These are phyloP conservation scores for Boletales sp. DNA, from an alignment of 768 basidiomycete species.

Conservation along the genomic window DNA sequence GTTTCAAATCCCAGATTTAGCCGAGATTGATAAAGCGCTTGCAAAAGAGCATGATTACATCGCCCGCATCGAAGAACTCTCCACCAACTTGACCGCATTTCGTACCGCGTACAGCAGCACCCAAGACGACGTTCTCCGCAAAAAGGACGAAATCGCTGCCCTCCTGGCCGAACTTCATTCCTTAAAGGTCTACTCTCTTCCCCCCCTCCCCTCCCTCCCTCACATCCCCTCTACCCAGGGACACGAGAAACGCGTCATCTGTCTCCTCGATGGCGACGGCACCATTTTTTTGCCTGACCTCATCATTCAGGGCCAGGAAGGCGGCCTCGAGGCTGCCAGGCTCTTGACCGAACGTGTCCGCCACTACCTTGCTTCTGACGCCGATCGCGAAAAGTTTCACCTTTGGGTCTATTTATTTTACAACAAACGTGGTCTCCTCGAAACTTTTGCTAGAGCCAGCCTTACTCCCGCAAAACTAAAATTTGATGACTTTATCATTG, in stretches of 20 bases:
- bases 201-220: not conserved
- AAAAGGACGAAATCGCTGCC: constrained; percentile 2
- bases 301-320: constrained; percentile 51
- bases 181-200: constrained; percentile 19
- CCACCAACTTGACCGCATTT: constrained; percentile 24
- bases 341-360: constrained; percentile 36
- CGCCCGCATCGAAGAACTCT: constrained; percentile 19
- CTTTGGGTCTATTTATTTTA: constrained; percentile 62
- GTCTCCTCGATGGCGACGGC: constrained; percentile 63
- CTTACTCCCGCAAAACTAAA: constrained; percentile 34
- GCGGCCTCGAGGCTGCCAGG: constrained; percentile 55
- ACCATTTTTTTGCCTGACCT: constrained; percentile 55
- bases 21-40: constrained; percentile 28
- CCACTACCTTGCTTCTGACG: constrained; percentile 17
- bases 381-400: constrained; percentile 34
- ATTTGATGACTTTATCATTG: constrained; percentile 63
- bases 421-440: constrained; percentile 57
- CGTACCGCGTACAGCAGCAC: constrained; percentile 24
- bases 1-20: constrained; percentile 7
- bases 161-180: constrained; percentile 26
- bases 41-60: constrained; percentile 21
- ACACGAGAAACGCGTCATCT: constrained; percentile 36
- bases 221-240: constrained; percentile 6
- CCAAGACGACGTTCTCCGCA: constrained; percentile 18
- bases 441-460: constrained; percentile 40